These are phyloP conservation scores for Fomitopsis serialis DNA, from an alignment of 768 basidiomycete genomes.

Conservation along the genomic window DNA sequence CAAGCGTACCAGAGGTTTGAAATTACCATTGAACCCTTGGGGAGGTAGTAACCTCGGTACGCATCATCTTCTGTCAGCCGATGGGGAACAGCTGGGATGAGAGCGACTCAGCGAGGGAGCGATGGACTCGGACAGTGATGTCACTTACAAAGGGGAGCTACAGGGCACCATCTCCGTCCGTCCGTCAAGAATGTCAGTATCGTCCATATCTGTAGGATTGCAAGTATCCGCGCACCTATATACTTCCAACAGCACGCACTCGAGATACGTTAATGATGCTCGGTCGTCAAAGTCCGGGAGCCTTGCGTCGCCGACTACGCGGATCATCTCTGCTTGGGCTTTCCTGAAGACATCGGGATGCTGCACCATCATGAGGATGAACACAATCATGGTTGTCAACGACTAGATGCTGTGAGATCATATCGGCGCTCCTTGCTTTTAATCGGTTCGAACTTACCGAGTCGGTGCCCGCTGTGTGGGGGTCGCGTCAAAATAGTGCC, in stretches of 20 bases:
- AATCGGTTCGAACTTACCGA: background rate
- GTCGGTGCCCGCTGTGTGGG: background rate
- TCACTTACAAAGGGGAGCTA: too few relatives aligned
- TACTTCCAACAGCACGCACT: constrained; percentile 14
- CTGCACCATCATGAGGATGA: constrained; percentile 35
- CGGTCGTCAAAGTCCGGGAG: constrained; percentile 17
- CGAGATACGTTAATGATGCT: constrained; percentile 16
- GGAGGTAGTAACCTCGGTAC: background rate
- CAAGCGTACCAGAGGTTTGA: background rate
- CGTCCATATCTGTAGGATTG: too few relatives aligned
- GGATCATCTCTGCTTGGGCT: constrained; percentile 38
- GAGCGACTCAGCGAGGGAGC: too few relatives aligned
- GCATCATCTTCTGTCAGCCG: background rate
- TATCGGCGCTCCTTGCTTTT: background rate
- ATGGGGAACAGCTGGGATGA: too few relatives aligned
- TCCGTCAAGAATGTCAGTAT: too few relatives aligned
- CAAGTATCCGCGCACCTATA: too few relatives aligned
- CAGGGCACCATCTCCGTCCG: too few relatives aligned
- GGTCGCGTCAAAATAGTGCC: background rate
- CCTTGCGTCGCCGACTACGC: constrained; percentile 32
- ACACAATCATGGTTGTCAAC: constrained; percentile 32
- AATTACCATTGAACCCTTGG: background rate
- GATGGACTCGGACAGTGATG: too few relatives aligned
- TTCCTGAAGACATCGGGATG: constrained; percentile 35
- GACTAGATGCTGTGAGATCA: constrained; percentile 2